Base-by-base conservation (phyloP, 169 alveolate species). In the Plasmodium yoelii region DNA sequence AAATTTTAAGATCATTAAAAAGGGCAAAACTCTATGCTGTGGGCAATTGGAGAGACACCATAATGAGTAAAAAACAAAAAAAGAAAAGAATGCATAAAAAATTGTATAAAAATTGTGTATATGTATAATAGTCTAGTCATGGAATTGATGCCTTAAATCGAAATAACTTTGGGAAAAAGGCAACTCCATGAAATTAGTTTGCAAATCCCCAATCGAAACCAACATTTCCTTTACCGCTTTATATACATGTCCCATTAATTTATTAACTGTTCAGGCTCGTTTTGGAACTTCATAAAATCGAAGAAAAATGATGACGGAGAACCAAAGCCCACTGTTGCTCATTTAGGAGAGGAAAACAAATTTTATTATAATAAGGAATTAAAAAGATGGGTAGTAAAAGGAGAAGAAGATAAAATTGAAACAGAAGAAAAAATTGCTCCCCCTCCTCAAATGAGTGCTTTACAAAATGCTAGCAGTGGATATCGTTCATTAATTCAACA, bases 271-370 rank as follows among this genome's bases (percentile, higher is more conserved):
- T n/a, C 56, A 82, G 90, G 84, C 69, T 68, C 86, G 6, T 82
- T 82, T 61, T 82, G 90, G 90, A 82, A 34, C 26, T 82, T 82
- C 69, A 82, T 82, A 26, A 82, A 82, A 9, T 42, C 69, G n/a
- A 82, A 82, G 53, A 68, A 82, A n/a, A 57, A 82, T 82, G 84
- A 82, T 53, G 90, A 82, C 24, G 53, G 47, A 18, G 90, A 82
- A 19, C 7, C 91, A 24, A 47, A 63, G 34, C 69, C 69, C 44
- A 56, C 92, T 46, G 86, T 63, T n/a, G 69, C 67, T 49, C 77
- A 95, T 95, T 90, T 95, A 75, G 97, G 97, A 2, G 97, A 94
- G 87, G 97, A 95, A 63, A 95, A 95, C 72, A 93, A 93, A 87
- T 93, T 95, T 53, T 95, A 95, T 73, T 95, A 93, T 92, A 95